Conservation (phyloP, 2,329 filamentous ascomycete genomes). For the Fusarium sp. region DNA sequence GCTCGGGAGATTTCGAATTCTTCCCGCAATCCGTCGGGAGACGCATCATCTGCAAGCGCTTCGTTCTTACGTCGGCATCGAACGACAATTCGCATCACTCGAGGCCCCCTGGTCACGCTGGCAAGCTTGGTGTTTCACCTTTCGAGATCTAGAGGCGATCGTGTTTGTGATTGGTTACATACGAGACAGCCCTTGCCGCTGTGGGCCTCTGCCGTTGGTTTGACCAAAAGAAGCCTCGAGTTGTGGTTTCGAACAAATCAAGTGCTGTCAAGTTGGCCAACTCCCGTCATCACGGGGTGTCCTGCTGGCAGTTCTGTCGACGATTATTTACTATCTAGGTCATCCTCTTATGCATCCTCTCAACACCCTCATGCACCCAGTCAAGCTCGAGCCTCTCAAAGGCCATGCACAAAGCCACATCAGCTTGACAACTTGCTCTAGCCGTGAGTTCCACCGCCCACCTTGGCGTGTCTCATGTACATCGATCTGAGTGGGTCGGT, state of each 20-base stretch:
- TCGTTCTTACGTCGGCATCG: conserved; percentile 27
- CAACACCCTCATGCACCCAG: not conserved
- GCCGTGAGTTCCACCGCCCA: conserved; percentile 1
- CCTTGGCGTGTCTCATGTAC: conserved; percentile 38
- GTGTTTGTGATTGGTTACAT: conserved; percentile 15
- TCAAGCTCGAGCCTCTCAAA: not conserved
- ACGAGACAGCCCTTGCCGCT: conserved; percentile 13
- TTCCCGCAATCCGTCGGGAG: conserved; percentile 7
- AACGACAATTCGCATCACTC: conserved; percentile 24
- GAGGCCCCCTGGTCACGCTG: not conserved
- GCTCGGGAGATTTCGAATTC: not conserved
- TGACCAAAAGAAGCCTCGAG: not conserved
- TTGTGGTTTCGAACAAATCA: not conserved
- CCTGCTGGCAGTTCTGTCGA: not conserved
- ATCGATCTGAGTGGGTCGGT: conserved; percentile 17
- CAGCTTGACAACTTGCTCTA: conserved; percentile 11
- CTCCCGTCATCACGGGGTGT: not conserved
- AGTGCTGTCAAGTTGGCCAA: not conserved
- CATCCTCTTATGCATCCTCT: not conserved
- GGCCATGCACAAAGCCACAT: not conserved
- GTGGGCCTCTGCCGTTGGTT: not conserved
- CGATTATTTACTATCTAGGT: not conserved
- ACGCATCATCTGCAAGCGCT: conserved; percentile 4
- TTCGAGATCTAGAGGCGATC: conserved; percentile 34
- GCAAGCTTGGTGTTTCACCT: conserved; percentile 29